phyloP scores from a whole-genome alignment of 208 protist genomes.

The Crithidia bombi region DNA sequence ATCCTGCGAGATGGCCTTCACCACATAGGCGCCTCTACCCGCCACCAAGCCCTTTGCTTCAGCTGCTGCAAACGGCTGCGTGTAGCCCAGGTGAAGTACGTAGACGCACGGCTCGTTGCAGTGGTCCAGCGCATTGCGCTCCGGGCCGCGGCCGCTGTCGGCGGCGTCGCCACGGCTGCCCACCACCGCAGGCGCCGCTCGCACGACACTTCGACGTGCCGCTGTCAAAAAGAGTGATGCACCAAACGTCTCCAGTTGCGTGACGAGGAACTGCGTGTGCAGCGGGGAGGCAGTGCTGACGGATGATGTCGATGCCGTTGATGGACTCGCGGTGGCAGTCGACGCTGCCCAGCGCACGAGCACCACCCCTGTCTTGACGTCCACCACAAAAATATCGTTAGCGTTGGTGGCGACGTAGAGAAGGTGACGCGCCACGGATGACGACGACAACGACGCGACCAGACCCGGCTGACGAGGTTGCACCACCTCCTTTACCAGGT shows the following conservation, averaged over 20 bases:
- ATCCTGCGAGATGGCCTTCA: constrained; percentile 16
- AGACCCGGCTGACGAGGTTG: constrained; percentile 14
- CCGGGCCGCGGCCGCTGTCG: constrained; percentile 8
- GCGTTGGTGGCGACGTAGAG: constrained; percentile 35
- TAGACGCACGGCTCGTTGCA: constrained; percentile 35
- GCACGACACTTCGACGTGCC: constrained; percentile 22
- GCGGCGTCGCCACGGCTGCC: neutral
- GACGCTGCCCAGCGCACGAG: constrained; percentile 26
- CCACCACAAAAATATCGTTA: constrained; percentile 37
- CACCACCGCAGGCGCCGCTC: neutral
- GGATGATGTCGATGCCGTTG: neutral
- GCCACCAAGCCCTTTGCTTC: constrained; percentile 17
- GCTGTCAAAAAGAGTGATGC: constrained; percentile 41
- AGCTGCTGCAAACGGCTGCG: constrained; percentile 27
- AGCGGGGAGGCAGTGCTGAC: constrained; percentile 24
- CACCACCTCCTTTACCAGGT: constrained; percentile 39
- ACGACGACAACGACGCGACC: neutral
- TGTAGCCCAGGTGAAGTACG: constrained; percentile 39
- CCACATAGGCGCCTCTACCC: constrained; percentile 35
- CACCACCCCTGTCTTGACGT: constrained; percentile 30
- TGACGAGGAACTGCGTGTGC: constrained; percentile 21
- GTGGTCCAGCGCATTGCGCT: constrained; percentile 21
- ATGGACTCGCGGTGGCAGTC: neutral
- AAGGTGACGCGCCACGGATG: constrained; percentile 26
- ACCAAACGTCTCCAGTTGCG: constrained; percentile 38